Base-by-base conservation (phyloP, 75 land plant species). In the Sequoia sempervirens region DNA sequence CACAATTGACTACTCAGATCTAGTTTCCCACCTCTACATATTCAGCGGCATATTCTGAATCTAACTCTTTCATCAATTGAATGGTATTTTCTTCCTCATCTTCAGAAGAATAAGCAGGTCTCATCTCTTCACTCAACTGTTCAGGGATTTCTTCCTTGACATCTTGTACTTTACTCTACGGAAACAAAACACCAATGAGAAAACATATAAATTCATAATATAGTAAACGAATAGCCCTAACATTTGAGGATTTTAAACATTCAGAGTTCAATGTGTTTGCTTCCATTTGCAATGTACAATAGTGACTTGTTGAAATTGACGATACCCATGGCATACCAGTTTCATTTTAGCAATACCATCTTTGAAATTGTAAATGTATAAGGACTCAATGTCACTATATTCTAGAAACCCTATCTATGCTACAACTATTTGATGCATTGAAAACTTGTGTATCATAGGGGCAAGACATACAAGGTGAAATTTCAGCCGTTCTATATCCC, bases 401-500 rank as follows among this genome's bases (percentile, higher is more conserved):
- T 70, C 73, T 70, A 70, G 73, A 3, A 70, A 70, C 37, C 70
- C 12, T 70, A 30, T 70, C 32, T 32, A 12, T 70, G 73, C 36
- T 70, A 32, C 36, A 30, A 30, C 14, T 11, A 30, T 70, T 30
- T 34, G 1, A 32, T 70, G 73, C 36, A 28, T 32, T 70, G 73
- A 32, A 0, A 32, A 70, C 32, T 32, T 70, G 6, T 61, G 28
- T 26, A 23, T 61, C 66, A 2, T 38, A 80, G 1, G 37, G 13
- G 26, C 1, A 80, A 52, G 37, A 54, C 87, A 80, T 68, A 91
- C 94, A 87, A 90, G 38, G 68, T 85, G 80, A 47, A 17, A 82
- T 64, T 88, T 87, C 79, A 93, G 52, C 30, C 83, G 53, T 14
- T 91, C 90, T 53, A 91, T 83, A 52, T 86, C 85, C 52, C 52